phyloP scores from a whole-genome alignment of 176 grass and related monocot genomes.

The Ampelocalamus luodianensis region DNA sequence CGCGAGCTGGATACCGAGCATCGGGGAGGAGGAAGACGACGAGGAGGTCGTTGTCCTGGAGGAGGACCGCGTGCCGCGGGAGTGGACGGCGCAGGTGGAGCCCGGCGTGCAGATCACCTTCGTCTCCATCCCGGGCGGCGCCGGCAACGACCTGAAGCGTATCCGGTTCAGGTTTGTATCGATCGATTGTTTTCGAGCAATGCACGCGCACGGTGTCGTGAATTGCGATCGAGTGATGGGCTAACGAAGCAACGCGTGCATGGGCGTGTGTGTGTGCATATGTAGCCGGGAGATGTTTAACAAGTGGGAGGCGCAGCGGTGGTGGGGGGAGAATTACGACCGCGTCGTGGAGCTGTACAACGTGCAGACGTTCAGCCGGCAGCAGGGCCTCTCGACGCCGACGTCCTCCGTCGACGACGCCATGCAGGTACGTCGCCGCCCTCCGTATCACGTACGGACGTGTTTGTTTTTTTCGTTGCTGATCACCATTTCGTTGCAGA shows the following conservation, averaged over 20 bases:
- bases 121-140: constrained; percentile 81
- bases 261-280: background rate
- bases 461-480: background rate
- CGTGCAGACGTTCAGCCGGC: constrained; percentile 89
- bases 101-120: constrained; percentile 99
- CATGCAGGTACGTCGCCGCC: constrained; percentile 35
- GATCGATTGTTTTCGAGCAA: background rate
- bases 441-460: background rate
- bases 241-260: background rate
- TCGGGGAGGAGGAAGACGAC: constrained; percentile 31
- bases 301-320: constrained; percentile 99
- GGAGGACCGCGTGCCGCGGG: constrained; percentile 72
- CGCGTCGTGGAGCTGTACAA: constrained; percentile 99
- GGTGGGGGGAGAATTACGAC: constrained; percentile 99
- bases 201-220: background rate
- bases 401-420: constrained; percentile 73
- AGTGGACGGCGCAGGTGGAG: constrained; percentile 98
- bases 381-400: constrained; percentile 83
- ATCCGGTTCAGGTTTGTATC: constrained; percentile 83
- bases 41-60: constrained; percentile 60
- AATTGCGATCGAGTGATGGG: background rate
- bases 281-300: constrained; percentile 94
- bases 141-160: constrained; percentile 94
- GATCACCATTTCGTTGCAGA: constrained; percentile 43
- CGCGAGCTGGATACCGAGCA: constrained; percentile 50